These are phyloP conservation scores for Xylariales sp. DNA, from an alignment of 2,329 filamentous ascomycete genomes.

Conservation along the genomic window DNA sequence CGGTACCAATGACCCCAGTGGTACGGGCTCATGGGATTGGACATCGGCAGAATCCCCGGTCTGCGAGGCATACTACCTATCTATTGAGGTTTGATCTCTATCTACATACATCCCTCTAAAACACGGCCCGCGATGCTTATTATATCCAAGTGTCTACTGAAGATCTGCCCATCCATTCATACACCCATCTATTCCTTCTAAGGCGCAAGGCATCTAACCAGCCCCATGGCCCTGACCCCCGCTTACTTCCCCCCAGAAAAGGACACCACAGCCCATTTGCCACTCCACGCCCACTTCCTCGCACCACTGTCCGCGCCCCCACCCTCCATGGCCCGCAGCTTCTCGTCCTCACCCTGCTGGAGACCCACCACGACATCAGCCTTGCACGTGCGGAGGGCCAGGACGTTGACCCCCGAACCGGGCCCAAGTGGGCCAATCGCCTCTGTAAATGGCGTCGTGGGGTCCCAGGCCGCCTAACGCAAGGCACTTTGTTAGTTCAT, in stretches of 20 bases:
- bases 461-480: slow-evolving; percentile 78
- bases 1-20: background rate
- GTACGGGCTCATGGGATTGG: background rate
- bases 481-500: slow-evolving; percentile 8
- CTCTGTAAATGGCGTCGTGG: slow-evolving; percentile 85
- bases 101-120: slow-evolving; percentile 9
- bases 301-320: slow-evolving; percentile 77
- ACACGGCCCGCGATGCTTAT: background rate
- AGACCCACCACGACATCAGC: slow-evolving; percentile 94
- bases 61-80: slow-evolving; percentile 9
- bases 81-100: slow-evolving; percentile 7
- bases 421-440: slow-evolving; percentile 89
- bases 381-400: slow-evolving; percentile 94
- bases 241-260: slow-evolving; percentile 73
- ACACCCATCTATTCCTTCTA: background rate
- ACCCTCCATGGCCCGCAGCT: slow-evolving; percentile 73
- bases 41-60: background rate
- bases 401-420: slow-evolving; percentile 82
- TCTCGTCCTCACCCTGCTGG: slow-evolving; percentile 84
- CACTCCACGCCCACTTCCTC: slow-evolving; percentile 93
- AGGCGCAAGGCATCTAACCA: background rate
- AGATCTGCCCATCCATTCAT: slow-evolving; percentile 1
- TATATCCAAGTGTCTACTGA: background rate
- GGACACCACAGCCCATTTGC: slow-evolving; percentile 96
- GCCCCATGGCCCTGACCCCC: background rate